A percentile compares a stretch with the other conserved stretches of the same genome.
phyloP scores from a whole-genome alignment of 2,329 filamentous ascomycete genomes.

The Cercospora zeae-maydis region DNA sequence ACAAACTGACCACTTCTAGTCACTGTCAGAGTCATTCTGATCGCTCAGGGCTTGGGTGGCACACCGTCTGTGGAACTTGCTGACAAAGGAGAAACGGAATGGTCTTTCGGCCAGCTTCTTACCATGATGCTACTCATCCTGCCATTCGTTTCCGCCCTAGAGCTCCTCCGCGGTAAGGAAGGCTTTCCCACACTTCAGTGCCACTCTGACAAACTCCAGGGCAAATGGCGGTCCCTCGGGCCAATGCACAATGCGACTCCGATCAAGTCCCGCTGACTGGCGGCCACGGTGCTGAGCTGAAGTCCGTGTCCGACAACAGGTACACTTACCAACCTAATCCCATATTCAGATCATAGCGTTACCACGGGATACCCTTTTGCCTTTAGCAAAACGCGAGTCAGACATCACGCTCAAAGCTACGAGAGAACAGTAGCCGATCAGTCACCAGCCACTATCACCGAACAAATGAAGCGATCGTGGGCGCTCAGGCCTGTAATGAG shows the following conservation, averaged over 20 bases:
- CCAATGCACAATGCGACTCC: constrained; percentile 15
- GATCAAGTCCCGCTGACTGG: constrained; percentile 22
- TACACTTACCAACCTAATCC: constrained; percentile 23
- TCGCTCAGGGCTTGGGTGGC: constrained; percentile 59
- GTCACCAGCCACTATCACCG: not conserved
- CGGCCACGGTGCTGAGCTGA: constrained; percentile 11
- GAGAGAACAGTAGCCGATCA: not conserved
- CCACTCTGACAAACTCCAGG: constrained; percentile 12
- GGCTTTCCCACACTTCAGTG: not conserved
- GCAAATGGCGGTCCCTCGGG: constrained; percentile 23
- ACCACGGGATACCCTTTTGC: not conserved
- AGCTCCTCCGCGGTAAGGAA: constrained; percentile 55
- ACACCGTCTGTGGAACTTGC: constrained; percentile 50
- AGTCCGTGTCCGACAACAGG: constrained; percentile 7
- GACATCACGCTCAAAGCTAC: not conserved
- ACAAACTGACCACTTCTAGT: constrained; percentile 27
- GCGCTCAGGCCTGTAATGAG: not conserved
- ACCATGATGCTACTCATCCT: constrained; percentile 58
- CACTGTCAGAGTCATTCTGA: constrained; percentile 54
- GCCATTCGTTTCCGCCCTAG: constrained; percentile 57
- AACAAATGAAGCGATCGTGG: not conserved
- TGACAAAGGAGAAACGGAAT: constrained; percentile 54
- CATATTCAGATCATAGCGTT: constrained; percentile 14
- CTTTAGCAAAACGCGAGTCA: not conserved
- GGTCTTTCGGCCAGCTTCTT: constrained; percentile 63